Conservation (phyloP, 228 moss, liverwort and hornwort species). For the Sphagnum magellanicum region DNA sequence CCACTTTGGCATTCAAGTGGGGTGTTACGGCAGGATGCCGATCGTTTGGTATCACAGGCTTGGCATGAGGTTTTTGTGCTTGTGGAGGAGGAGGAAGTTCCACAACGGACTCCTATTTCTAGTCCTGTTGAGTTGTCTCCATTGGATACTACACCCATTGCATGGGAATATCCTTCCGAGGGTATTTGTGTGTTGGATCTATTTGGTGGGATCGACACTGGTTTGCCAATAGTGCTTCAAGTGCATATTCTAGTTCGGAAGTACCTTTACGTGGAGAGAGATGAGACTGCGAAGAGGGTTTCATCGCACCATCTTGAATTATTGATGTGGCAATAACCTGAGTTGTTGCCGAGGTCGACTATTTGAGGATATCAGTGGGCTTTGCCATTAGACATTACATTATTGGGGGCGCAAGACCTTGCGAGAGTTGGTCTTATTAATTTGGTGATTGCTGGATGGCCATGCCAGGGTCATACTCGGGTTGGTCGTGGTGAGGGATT, state of each 20-base stretch:
- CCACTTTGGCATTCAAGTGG: no score
- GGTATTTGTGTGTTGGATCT: slow-evolving; percentile 1
- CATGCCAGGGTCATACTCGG: neutral
- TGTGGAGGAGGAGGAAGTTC: neutral
- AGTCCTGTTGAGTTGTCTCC: neutral
- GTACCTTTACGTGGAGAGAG: neutral
- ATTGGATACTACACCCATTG: neutral
- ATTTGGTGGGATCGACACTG: slow-evolving; percentile 4
- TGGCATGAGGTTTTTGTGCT: neutral
- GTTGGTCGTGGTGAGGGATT: no score
- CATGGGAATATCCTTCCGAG: neutral
- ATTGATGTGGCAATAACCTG: neutral
- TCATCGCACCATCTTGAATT: neutral
- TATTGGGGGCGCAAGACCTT: neutral
- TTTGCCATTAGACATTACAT: neutral
- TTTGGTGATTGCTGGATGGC: slow-evolving; percentile 5
- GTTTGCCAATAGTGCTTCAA: neutral
- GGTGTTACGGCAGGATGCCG: neutral
- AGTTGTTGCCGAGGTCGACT: neutral
- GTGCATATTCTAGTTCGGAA: neutral
- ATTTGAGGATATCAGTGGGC: neutral
- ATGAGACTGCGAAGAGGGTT: neutral
- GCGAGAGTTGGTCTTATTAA: neutral
- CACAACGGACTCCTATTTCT: no score
- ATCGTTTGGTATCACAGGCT: neutral